A percentile compares a stretch with the other conserved stretches of the same genome.
Conservation (phyloP, 148 eudicot genomes). For the Chenopodium berlandieri region DNA sequence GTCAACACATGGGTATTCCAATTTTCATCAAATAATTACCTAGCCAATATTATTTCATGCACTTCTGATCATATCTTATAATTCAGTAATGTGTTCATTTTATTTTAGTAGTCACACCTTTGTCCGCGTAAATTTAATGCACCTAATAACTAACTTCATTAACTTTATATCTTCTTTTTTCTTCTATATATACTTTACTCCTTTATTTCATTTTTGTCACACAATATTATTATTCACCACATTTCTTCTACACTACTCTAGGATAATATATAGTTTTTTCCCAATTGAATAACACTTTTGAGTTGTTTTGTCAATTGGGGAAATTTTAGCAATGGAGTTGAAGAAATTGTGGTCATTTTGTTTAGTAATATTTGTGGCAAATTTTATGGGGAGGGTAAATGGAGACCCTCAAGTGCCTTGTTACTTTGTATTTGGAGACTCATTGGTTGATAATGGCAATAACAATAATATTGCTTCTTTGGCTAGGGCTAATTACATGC, state of each 20-base stretch:
- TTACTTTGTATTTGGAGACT: conserved; percentile 80
- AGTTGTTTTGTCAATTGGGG: neutral
- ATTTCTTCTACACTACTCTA: conserved; percentile 7
- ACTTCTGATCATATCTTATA: neutral
- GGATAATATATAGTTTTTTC: neutral
- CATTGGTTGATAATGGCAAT: conserved; percentile 87
- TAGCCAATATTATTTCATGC: neutral
- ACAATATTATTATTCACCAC: neutral
- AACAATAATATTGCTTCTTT: conserved; percentile 65
- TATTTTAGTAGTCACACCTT: conserved; percentile 7
- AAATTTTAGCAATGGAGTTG: neutral
- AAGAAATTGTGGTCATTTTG: conserved; percentile 7
- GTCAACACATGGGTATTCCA: conserved; percentile 13
- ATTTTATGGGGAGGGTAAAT: conserved; percentile 8
- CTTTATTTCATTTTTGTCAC: conserved; percentile 20
- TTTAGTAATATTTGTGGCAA: conserved; percentile 9
- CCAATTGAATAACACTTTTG: neutral
- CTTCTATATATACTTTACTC: conserved; percentile 17
- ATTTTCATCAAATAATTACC: neutral
- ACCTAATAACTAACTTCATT: conserved; percentile 27
- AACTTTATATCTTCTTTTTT: neutral
- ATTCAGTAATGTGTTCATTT: neutral
- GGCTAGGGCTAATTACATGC: conserved; percentile 75
- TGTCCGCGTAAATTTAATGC: conserved; percentile 26
- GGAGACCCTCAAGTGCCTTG: conserved; percentile 72